Conservation (phyloP, 2,329 filamentous ascomycete genomes). For the Xylaria sp. region DNA sequence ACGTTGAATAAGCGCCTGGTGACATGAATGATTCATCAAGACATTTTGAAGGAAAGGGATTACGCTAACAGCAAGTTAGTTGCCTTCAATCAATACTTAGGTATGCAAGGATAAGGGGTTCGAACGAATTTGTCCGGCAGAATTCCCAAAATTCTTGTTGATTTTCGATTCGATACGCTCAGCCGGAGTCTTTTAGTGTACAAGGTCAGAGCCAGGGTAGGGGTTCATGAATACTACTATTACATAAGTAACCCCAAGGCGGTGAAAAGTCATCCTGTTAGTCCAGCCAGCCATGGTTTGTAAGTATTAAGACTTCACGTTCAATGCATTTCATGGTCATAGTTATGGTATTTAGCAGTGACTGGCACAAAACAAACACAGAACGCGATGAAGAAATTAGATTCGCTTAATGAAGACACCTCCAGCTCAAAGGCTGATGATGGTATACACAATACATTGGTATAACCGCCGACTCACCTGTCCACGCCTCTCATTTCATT, state of each 20-base stretch:
- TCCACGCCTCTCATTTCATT: background rate
- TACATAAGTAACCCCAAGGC: no score
- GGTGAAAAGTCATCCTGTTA: background rate
- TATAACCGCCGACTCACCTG: slow-evolving; percentile 6
- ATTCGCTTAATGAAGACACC: background rate
- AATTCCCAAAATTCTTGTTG: background rate
- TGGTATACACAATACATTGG: background rate
- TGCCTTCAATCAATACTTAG: no score
- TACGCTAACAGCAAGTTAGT: background rate
- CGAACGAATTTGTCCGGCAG: slow-evolving; percentile 3
- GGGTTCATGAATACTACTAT: no score
- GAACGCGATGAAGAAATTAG: background rate
- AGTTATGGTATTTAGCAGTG: background rate
- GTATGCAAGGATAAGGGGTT: no score
- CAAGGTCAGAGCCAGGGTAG: no score
- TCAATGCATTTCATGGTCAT: background rate
- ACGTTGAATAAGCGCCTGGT: no score
- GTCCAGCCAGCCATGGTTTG: no score
- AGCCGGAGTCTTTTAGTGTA: background rate
- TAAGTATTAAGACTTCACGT: background rate
- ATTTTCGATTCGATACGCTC: background rate
- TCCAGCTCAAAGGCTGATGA: background rate
- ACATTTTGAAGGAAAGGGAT: background rate
- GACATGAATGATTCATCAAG: no score
- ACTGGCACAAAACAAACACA: background rate